Evolutionary conservation across 768 basidiomycete genomes (phyloP).

Genomic region (Boletus tomentosulus): DNA sequence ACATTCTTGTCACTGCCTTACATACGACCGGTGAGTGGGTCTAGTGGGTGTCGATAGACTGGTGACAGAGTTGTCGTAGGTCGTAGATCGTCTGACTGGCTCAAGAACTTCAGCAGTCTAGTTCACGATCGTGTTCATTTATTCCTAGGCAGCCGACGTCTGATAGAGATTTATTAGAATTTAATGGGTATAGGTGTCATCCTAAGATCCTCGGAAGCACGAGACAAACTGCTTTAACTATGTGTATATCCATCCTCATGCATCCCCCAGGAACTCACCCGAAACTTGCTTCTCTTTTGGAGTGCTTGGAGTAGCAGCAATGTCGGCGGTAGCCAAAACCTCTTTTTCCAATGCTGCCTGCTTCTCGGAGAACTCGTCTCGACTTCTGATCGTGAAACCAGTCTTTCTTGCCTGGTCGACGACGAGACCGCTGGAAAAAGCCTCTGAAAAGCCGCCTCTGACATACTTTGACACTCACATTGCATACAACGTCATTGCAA

Average conservation of each 20-base stretch:
- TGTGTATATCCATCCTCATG: slow-evolving; percentile 2
- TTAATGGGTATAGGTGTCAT: slow-evolving; percentile 11
- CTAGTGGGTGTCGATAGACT: not conserved
- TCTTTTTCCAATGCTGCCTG: slow-evolving; percentile 1
- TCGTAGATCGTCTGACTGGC: slow-evolving; percentile 75
- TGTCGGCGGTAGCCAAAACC: not conserved
- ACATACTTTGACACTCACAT: slow-evolving; percentile 36
- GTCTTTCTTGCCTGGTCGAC: slow-evolving; percentile 45
- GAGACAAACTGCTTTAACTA: not conserved
- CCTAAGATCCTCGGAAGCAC: not conserved
- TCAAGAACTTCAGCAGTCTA: slow-evolving; percentile 73
- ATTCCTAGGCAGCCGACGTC: slow-evolving; percentile 7
- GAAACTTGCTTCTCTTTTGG: slow-evolving; percentile 12
- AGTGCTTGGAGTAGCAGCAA: not conserved
- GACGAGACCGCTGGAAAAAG: slow-evolving; percentile 45
- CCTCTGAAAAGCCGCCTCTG: not conserved
- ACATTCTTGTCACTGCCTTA: slow-evolving; percentile 83
- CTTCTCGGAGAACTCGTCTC: slow-evolving; percentile 38
- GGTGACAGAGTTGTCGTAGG: slow-evolving; percentile 37
- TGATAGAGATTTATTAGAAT: slow-evolving; percentile 12
- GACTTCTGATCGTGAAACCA: slow-evolving; percentile 48
- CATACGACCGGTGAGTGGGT: slow-evolving; percentile 64
- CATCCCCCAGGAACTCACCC: slow-evolving; percentile 12
- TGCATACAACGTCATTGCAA: slow-evolving; percentile 55
- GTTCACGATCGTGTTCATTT: slow-evolving; percentile 10